phyloP scores from a whole-genome alignment of 192 early-diverging fungal genomes.

The Backusella westeae region DNA sequence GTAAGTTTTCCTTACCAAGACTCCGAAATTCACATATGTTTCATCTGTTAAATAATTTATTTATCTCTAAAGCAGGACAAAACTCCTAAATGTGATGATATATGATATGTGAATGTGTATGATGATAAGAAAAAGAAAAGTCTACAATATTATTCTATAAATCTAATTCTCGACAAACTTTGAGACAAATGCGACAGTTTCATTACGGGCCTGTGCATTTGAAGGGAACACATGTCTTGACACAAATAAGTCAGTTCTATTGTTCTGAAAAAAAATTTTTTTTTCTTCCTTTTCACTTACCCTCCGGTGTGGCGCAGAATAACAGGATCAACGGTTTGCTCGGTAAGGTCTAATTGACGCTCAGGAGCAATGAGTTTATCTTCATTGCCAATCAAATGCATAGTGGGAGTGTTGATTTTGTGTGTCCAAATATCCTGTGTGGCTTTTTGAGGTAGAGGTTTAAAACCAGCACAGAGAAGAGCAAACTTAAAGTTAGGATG shows the following conservation, averaged over 20 bases:
- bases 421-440: slow-evolving; percentile 1
- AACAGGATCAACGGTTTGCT: slow-evolving; percentile 16
- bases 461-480: slow-evolving; percentile 48
- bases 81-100: not conserved
- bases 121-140: not conserved
- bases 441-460: slow-evolving; percentile 1
- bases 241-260: not conserved
- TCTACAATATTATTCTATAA: not conserved
- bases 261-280: not conserved
- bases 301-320: slow-evolving; percentile 35
- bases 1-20: not conserved
- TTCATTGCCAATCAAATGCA: slow-evolving; percentile 37
- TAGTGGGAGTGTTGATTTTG: slow-evolving; percentile 30
- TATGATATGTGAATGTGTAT: not conserved
- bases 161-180: slow-evolving; percentile 11
- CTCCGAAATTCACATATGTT: not conserved
- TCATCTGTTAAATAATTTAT: not conserved
- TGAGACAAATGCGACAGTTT: slow-evolving; percentile 20
- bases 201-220: slow-evolving; percentile 25
- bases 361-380: slow-evolving; percentile 37
- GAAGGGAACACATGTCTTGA: slow-evolving; percentile 30
- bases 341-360: slow-evolving; percentile 11
- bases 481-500: slow-evolving; percentile 46
- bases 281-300: slow-evolving; percentile 18
- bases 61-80: not conserved